A percentile compares a stretch with the other conserved stretches of the same genome.
These are phyloP conservation scores for Aegilops speltoides DNA, from an alignment of 176 grass and related monocot genomes.

Conservation along the genomic window DNA sequence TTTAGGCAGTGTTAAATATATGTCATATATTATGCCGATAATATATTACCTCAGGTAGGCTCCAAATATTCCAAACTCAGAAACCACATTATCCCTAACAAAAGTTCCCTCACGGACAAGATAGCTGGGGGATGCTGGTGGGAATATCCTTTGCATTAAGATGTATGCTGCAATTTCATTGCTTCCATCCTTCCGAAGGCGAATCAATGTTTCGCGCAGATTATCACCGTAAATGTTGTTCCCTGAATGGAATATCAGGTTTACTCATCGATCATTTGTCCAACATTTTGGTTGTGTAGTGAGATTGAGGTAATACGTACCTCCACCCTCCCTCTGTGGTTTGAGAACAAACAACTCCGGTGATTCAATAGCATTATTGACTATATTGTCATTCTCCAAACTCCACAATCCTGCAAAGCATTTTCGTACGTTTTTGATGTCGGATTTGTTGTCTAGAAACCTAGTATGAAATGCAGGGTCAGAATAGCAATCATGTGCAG, in stretches of 20 bases:
- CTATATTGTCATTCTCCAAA: slow-evolving; percentile 42
- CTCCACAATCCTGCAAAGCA: slow-evolving; percentile 73
- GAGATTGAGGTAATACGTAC: background rate
- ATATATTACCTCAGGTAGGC: slow-evolving; percentile 50
- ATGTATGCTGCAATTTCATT: slow-evolving; percentile 63
- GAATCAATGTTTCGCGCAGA: slow-evolving; percentile 46
- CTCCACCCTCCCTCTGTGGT: slow-evolving; percentile 76
- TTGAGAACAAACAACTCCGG: slow-evolving; percentile 70
- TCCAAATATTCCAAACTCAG: slow-evolving; percentile 63
- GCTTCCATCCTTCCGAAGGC: slow-evolving; percentile 24
- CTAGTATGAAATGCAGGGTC: slow-evolving; percentile 6
- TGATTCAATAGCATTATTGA: slow-evolving; percentile 48
- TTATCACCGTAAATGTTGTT: slow-evolving; percentile 64
- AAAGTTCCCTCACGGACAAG: slow-evolving; percentile 54
- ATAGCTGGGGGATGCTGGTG: slow-evolving; percentile 39
- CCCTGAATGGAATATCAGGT: slow-evolving; percentile 20
- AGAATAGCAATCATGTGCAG: background rate
- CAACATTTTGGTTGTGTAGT: background rate
- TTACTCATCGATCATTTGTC: background rate
- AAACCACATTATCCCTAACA: slow-evolving; percentile 40
- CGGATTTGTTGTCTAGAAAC: slow-evolving; percentile 43
- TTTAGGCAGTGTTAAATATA: background rate
- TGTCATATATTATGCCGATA: background rate
- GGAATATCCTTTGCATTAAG: slow-evolving; percentile 73
- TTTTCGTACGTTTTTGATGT: slow-evolving; percentile 46